Base-by-base conservation (phyloP, 805 yeast species). In the Saturnispora silvae region DNA sequence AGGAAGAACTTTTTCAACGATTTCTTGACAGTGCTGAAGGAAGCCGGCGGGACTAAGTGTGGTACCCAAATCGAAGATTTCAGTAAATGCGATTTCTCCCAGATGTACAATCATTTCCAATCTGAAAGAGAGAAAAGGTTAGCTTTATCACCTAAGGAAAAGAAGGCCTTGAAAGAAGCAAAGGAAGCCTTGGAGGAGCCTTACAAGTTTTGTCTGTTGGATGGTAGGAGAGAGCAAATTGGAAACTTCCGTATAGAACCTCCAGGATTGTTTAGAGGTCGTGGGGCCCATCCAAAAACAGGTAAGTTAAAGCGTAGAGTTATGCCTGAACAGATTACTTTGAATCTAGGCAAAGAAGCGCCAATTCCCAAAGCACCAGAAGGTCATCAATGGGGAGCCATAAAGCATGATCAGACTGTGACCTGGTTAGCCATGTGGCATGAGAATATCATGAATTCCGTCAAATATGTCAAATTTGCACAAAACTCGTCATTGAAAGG, bases 361-460 rank as follows among this genome's bases (percentile, higher is more conserved):
- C 65, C 70, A 15, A 63, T 85, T 2, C 97, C 98, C 2, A 67
- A 64, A 4, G 81, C 96, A 1, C 96, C 96, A 3, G 72, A 60
- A 10, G 96, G 96, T 2, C 96, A 85, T 50, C 46, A 64, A 30
- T 89, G 98, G 98, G 95, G 82, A 13, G 95, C 83, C 47, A 68
- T 89, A 19, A 71, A 70, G 46, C 94, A 87, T 55, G 96, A 89
- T 55, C 80, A 81, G 48, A 78, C 86, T 0, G 96, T 87, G 20
- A 76, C 89, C 10, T 89, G 98, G 98, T 66, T 89, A 38, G 97
- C 96, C 0, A 86, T 80, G 82, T 89, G 96, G 96, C 77, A 81
- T 54, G 97, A 89, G 59, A 89, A 89, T 52, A 82, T 89, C 47
- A 75, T 83, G 34, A 82, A 81, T 46, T 68, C 80, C 20, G 72